Evolutionary conservation across 2,329 filamentous ascomycete genomes (phyloP).

Genomic region (Aspergillus persii): DNA sequence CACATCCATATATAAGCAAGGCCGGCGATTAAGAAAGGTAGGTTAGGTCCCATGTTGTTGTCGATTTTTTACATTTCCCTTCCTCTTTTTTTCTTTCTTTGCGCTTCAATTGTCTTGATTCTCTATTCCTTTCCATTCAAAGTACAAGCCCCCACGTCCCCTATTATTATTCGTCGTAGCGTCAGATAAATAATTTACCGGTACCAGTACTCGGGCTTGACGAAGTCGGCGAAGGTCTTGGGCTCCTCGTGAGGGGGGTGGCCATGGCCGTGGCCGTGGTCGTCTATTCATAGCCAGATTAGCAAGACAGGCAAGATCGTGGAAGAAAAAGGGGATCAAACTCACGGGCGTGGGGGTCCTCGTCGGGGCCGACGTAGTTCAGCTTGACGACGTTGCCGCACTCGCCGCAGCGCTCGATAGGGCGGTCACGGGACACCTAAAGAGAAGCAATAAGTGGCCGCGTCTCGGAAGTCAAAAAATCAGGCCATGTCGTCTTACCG

Average conservation of each 20-base stretch:
- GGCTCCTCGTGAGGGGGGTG: conserved; percentile 68
- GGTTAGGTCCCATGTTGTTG: not conserved
- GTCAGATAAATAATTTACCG: conserved; percentile 35
- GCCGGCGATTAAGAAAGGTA: not conserved
- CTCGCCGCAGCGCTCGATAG: conserved; percentile 91
- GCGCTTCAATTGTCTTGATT: not conserved
- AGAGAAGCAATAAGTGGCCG: not conserved
- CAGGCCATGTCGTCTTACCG: conserved; percentile 56
- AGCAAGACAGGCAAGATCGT: not conserved
- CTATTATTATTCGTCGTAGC: conserved; percentile 14
- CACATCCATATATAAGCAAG: not conserved
- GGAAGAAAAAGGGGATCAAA: conserved; percentile 7
- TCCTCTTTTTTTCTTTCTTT: not conserved
- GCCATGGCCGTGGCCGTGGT: conserved; percentile 39
- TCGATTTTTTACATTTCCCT: not conserved
- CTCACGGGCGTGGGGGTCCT: conserved; percentile 63
- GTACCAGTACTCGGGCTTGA: conserved; percentile 93
- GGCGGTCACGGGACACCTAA: conserved; percentile 82
- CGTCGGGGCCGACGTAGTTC: conserved; percentile 85
- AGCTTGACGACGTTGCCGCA: conserved; percentile 97
- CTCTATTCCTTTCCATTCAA: conserved; percentile 2
- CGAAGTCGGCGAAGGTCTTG: conserved; percentile 94
- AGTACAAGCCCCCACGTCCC: conserved; percentile 11
- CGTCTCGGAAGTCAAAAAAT: not conserved
- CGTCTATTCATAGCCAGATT: conserved; percentile 30